Evolutionary conservation across 441 rosid genomes (phyloP).

Genomic region (Aleurites moluccanus): DNA sequence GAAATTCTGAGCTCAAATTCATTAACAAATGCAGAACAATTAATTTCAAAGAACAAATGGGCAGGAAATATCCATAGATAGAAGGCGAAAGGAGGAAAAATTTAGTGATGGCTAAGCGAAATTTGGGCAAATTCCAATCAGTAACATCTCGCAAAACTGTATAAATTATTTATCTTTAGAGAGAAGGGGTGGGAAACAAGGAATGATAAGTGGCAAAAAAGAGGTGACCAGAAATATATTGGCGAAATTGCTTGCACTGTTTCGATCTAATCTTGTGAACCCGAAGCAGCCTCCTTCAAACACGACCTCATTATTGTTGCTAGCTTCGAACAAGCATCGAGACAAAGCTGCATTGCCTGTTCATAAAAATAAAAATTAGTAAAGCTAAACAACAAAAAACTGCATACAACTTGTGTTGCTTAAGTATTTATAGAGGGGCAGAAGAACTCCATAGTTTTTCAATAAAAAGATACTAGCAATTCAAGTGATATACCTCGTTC

Average conservation of each 20-base stretch:
- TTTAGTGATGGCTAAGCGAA: not conserved
- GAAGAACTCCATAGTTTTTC: not conserved
- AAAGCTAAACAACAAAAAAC: not conserved
- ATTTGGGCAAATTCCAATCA: not conserved
- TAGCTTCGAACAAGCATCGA: slow-evolving; percentile 75
- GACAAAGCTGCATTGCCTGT: slow-evolving; percentile 84
- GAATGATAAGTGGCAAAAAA: not conserved
- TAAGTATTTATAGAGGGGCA: not conserved
- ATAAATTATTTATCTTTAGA: not conserved
- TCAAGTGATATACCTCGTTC: slow-evolving; percentile 49
- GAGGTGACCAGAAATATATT: not conserved
- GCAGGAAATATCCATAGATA: not conserved
- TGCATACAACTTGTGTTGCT: not conserved
- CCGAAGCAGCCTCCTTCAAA: slow-evolving; percentile 61
- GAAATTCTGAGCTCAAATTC: not conserved
- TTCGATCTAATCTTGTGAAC: slow-evolving; percentile 43
- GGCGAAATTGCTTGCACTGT: not conserved
- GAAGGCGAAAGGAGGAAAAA: not conserved
- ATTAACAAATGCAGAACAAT: not conserved
- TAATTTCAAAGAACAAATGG: not conserved
- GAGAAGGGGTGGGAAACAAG: not conserved
- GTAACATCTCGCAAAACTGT: not conserved
- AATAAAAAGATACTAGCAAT: not conserved
- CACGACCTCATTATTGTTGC: slow-evolving; percentile 71
- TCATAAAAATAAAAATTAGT: slow-evolving; percentile 19